Percentiles rank a stretch among this genome's conserved stretches.
Evolutionary conservation across 2,329 filamentous ascomycete genomes (phyloP).

Genomic region (Fusarium circinatum): DNA sequence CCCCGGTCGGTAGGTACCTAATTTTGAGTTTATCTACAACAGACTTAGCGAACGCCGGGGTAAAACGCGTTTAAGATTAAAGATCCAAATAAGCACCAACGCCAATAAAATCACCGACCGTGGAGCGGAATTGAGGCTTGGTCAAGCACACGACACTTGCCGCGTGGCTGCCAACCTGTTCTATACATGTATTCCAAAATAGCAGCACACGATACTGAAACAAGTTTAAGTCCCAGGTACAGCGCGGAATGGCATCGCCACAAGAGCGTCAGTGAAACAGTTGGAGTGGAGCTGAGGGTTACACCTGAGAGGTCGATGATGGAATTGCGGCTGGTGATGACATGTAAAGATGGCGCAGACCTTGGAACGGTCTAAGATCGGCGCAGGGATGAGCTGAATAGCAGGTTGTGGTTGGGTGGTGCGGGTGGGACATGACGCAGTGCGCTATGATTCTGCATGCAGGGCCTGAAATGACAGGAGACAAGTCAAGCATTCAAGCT

Average conservation of each 20-base stretch:
- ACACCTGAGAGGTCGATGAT: not conserved
- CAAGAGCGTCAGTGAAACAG: conserved; percentile 6
- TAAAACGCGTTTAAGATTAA: conserved; percentile 4
- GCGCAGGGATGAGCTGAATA: not conserved
- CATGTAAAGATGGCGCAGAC: conserved; percentile 32
- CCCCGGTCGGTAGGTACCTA: not conserved
- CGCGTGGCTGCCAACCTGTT: not conserved
- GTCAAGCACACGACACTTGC: conserved; percentile 8
- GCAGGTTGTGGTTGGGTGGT: not conserved
- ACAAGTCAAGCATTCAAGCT: conserved; percentile 3
- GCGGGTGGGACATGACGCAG: conserved; percentile 17
- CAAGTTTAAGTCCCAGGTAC: not conserved
- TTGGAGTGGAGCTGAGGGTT: not conserved
- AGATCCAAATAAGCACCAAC: conserved; percentile 2
- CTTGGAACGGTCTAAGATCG: conserved; percentile 10
- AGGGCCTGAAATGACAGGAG: conserved; percentile 13
- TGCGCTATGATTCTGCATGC: conserved; percentile 7
- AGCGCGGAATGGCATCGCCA: conserved; percentile 22
- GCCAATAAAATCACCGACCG: not conserved
- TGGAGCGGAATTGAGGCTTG: not conserved
- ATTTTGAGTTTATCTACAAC: not conserved
- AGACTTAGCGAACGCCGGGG: not conserved
- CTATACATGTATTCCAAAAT: conserved; percentile 17
- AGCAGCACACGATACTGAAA: conserved; percentile 12
- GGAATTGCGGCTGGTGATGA: conserved; percentile 20